A percentile compares a stretch with the other conserved stretches of the same genome.
phyloP scores from a whole-genome alignment of 768 basidiomycete genomes.

The Serendipita sp. region DNA sequence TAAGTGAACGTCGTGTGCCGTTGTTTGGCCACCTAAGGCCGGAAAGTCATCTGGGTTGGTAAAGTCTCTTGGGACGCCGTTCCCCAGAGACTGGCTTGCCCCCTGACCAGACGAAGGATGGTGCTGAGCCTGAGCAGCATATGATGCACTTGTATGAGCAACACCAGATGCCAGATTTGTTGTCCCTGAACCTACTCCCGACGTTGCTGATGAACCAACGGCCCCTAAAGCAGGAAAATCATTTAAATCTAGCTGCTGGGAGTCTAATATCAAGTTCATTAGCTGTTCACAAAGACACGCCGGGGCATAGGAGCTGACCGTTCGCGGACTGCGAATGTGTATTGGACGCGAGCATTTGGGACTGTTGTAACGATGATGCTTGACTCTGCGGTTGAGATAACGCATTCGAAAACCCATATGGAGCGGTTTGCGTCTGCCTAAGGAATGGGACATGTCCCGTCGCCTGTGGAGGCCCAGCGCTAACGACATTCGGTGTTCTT shows the following conservation, averaged over 20 bases:
- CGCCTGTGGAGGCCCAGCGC: constrained; percentile 1
- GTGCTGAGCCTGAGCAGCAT: constrained; percentile 6
- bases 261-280: background rate
- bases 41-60: constrained; percentile 71
- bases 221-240: constrained; percentile 77
- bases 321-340: constrained; percentile 1
- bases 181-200: constrained; percentile 1
- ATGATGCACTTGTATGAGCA: constrained; percentile 9
- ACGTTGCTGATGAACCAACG: constrained; percentile 29
- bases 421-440: background rate
- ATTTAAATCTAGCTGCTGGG: constrained; percentile 46
- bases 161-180: background rate
- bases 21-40: constrained; percentile 53
- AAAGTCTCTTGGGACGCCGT: constrained; percentile 6
- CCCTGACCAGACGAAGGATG: constrained; percentile 3
- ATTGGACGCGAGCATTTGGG: background rate
- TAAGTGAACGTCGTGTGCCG: constrained; percentile 18
- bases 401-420: background rate
- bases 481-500: constrained; percentile 4
- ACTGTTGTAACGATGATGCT: background rate
- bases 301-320: background rate
- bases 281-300: background rate
- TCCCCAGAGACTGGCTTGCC: constrained; percentile 6
- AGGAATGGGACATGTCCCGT: constrained; percentile 4
- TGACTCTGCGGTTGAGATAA: background rate